Evolutionary conservation across 495 filamentous ascomycete species (phyloP).

Genomic region (Aspergillus hancockii): DNA sequence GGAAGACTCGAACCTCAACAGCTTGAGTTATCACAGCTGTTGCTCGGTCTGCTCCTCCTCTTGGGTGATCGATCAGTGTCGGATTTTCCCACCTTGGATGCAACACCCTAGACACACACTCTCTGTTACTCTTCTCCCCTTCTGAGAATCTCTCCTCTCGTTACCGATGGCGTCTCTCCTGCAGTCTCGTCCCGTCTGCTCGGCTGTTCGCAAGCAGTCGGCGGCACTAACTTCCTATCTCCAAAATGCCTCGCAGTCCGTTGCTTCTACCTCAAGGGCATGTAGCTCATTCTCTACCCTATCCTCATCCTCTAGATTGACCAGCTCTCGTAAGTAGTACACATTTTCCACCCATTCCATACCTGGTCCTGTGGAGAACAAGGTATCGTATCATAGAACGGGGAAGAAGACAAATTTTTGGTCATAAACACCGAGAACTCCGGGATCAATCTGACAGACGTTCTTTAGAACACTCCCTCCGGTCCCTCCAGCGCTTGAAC

Average conservation of each 20-base stretch:
- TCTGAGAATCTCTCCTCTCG: background rate
- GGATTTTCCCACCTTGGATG: background rate
- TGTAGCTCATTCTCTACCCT: constrained; percentile 37
- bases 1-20: constrained; percentile 11
- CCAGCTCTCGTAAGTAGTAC: constrained; percentile 35
- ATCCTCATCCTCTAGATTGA: constrained; percentile 30
- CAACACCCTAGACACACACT: constrained; percentile 3
- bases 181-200: constrained; percentile 33
- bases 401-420: constrained; percentile 3
- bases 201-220: constrained; percentile 40
- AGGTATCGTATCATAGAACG: background rate
- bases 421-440: background rate
- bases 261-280: constrained; percentile 35
- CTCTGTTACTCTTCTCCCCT: constrained; percentile 7
- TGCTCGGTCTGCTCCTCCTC: background rate
- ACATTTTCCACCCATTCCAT: constrained; percentile 15
- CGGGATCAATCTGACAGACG: constrained; percentile 11
- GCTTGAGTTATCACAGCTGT: background rate
- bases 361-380: constrained; percentile 7
- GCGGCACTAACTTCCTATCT: constrained; percentile 30
- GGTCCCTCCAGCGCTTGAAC: constrained; percentile 19
- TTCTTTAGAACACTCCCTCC: constrained; percentile 26
- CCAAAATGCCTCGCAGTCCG: constrained; percentile 26
- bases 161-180: constrained; percentile 39
- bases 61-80: background rate